Conservation (phyloP, 768 basidiomycete genomes). For the Tulasnella sp. region DNA sequence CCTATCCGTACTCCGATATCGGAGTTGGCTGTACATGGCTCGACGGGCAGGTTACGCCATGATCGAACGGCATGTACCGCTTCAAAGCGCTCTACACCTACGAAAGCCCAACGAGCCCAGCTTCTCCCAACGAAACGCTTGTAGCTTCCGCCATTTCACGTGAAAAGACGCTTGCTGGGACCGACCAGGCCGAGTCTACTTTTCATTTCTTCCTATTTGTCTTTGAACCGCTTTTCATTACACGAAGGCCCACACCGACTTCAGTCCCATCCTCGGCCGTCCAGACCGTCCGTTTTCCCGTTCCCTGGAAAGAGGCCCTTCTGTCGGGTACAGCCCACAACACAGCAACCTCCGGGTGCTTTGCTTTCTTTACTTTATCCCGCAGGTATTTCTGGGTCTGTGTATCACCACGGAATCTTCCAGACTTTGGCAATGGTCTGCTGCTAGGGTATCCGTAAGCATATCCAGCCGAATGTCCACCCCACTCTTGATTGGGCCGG, state of each 20-base stretch:
- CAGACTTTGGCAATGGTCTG: neutral
- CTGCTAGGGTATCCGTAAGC: constrained; percentile 37
- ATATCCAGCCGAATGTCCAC: constrained; percentile 36
- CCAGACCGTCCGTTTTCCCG: constrained; percentile 1
- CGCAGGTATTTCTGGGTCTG: neutral
- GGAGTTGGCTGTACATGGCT: neutral
- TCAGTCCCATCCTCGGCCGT: neutral
- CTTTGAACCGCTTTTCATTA: neutral
- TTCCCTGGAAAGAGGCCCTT: neutral
- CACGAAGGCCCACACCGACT: neutral
- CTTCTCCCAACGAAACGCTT: neutral
- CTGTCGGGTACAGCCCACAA: neutral
- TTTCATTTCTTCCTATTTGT: constrained; percentile 2
- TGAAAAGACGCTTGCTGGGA: neutral
- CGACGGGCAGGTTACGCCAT: neutral
- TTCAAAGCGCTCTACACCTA: neutral
- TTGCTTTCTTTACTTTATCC: neutral
- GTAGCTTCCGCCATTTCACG: neutral
- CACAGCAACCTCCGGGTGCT: neutral
- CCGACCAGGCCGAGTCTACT: neutral
- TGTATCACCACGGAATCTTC: neutral
- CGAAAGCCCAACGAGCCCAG: neutral
- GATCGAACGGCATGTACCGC: neutral
- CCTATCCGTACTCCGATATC: neutral
- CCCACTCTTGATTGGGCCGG: constrained; percentile 33